Base-by-base conservation (phyloP, 768 basidiomycete genomes). In the Lactarius hengduanensis region DNA sequence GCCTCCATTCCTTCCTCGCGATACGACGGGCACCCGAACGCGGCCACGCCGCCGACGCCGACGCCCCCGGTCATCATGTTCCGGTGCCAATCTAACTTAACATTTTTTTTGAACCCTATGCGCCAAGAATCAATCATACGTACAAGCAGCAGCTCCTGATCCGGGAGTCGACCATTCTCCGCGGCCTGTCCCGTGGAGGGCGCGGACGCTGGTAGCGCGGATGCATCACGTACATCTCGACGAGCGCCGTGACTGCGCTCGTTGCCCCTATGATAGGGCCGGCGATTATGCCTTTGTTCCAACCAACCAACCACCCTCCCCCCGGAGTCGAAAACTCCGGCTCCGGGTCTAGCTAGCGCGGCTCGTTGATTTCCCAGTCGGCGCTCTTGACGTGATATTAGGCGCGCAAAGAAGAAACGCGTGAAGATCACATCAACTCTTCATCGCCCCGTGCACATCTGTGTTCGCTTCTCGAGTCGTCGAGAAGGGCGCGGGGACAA, bases 301-400 rank as follows among this genome's bases (percentile, higher is more conserved):
- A 45, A 62, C 50, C 36, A 32, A 32, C 30, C 30, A 7, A 30
- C 30, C 30, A 30, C 18, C 28, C 58, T n/a, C 7, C 36, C 11
- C 11, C 36, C 36, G 36, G 36, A 7, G 32, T 26, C n/a, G n/a
- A n/a, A n/a, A n/a, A 22, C n/a, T 11, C 16, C n/a, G 26, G 50
- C 22, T 53, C 7, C 15, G 41, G 6, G 41, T 16, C 16, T 41
- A 22, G 22, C 20, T n/a, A 50, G 71, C 18, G 77, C 0, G 81
- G 77, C 6, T 74, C 67, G 72, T 85, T 84, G 5, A 72, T 72
- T 4, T 70, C 65, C 82, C 83, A 84, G 66, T 84, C 82, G 2
- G 79, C 86, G 70, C 83, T 86, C 75, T 88, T 89, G 67, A 80
- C 77, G 73, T 87, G 83, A 71, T 78, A 84, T 71, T 85, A 86